Evolutionary conservation across 2,329 filamentous ascomycete genomes (phyloP).

Genomic region (Stagonosporopsis rhizophila): DNA sequence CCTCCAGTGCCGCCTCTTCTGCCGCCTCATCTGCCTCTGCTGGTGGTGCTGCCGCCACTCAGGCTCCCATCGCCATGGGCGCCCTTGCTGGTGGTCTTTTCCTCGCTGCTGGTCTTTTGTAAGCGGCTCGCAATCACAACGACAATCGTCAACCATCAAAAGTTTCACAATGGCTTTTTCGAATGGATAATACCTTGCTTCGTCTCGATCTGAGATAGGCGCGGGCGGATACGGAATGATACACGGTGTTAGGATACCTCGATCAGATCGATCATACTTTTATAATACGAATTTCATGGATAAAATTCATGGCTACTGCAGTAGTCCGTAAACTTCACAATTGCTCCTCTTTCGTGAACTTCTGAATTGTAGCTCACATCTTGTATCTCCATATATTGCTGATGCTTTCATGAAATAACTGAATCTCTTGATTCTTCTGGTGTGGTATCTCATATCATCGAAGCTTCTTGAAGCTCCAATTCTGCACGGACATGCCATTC

Average conservation of each 20-base stretch:
- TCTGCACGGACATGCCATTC: neutral
- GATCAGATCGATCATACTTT: slow-evolving; percentile 19
- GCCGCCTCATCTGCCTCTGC: slow-evolving; percentile 20
- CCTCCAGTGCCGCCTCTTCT: slow-evolving; percentile 6
- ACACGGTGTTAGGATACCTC: slow-evolving; percentile 20
- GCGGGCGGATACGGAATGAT: slow-evolving; percentile 6
- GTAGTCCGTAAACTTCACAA: slow-evolving; percentile 10
- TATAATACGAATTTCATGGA: slow-evolving; percentile 20
- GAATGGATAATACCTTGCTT: slow-evolving; percentile 16
- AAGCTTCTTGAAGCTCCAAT: neutral
- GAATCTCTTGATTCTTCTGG: neutral
- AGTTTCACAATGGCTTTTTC: slow-evolving; percentile 10
- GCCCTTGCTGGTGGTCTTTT: slow-evolving; percentile 42
- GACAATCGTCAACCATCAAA: slow-evolving; percentile 13
- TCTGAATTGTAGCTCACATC: too few species aligned
- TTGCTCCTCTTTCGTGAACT: too few species aligned
- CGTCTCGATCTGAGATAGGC: slow-evolving; percentile 5
- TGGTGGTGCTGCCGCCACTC: slow-evolving; percentile 30
- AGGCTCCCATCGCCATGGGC: slow-evolving; percentile 41
- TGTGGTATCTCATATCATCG: neutral
- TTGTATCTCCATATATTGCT: too few species aligned
- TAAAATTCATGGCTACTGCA: slow-evolving; percentile 12
- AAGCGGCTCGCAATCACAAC: slow-evolving; percentile 15
- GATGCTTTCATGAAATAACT: too few species aligned
- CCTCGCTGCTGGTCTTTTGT: slow-evolving; percentile 44